Conservation (phyloP, 164 flowering plant species). For the Chimonanthus salicifolius region DNA sequence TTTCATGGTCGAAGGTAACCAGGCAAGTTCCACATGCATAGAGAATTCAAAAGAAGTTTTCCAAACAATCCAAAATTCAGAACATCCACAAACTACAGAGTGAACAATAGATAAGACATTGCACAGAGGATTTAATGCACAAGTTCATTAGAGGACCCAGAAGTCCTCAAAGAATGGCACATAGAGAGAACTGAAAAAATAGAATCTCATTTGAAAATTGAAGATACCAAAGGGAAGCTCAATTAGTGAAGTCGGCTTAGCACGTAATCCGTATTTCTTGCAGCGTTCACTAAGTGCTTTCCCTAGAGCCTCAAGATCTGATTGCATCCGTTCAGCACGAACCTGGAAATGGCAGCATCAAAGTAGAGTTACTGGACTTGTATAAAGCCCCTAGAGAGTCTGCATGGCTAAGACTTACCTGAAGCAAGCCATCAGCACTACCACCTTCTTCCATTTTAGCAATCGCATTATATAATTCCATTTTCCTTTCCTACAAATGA, state of each 20-base stretch:
- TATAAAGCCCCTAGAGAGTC: background rate
- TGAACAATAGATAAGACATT: too few relatives aligned
- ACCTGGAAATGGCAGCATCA: slow-evolving; percentile 37
- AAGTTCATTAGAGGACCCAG: background rate
- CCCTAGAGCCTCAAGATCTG: slow-evolving; percentile 73
- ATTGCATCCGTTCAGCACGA: slow-evolving; percentile 68
- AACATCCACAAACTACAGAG: background rate
- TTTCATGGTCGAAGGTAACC: too few relatives aligned
- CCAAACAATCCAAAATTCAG: too few relatives aligned
- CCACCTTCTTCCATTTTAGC: slow-evolving; percentile 79
- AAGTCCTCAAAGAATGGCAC: background rate
- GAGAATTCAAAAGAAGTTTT: background rate
- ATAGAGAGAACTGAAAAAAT: background rate
- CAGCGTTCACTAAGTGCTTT: slow-evolving; percentile 83
- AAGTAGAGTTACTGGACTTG: slow-evolving; percentile 3
- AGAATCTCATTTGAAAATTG: background rate
- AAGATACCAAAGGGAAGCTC: slow-evolving; percentile 92
- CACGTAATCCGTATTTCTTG: slow-evolving; percentile 82
- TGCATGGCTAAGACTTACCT: slow-evolving; percentile 40
- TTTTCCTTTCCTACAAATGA: slow-evolving; percentile 57
- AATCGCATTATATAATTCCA: slow-evolving; percentile 81
- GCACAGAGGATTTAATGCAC: background rate
- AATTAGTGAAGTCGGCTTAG: slow-evolving; percentile 64
- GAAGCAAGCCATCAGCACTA: slow-evolving; percentile 48
- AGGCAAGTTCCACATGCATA: too few relatives aligned